Conservation (phyloP, 169 alveolate genomes). For the Cryptosporidium meleagridis region DNA sequence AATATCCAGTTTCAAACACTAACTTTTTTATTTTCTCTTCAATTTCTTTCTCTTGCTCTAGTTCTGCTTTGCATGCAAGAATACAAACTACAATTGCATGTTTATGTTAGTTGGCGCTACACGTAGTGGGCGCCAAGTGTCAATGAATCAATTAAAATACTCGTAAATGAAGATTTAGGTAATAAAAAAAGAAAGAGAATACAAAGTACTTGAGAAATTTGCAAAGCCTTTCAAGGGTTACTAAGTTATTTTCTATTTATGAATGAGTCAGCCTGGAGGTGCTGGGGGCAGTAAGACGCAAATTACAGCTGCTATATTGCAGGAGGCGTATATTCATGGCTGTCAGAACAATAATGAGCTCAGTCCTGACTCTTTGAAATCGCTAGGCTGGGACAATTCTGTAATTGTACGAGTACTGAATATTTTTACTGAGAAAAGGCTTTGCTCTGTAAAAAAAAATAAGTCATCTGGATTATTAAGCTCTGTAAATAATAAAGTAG, state of each 20-base stretch:
- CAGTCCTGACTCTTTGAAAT: constrained; percentile 56
- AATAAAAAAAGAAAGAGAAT: neutral
- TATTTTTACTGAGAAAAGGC: constrained; percentile 79
- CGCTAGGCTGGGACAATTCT: constrained; percentile 68
- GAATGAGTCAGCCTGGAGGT: constrained; percentile 42
- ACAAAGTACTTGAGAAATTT: neutral
- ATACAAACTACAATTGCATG: neutral
- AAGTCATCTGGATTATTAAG: constrained; percentile 18
- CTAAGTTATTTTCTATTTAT: constrained; percentile 11
- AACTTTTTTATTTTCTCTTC: neutral
- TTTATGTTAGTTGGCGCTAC: neutral
- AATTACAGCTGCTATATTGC: constrained; percentile 49
- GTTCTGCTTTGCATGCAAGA: neutral
- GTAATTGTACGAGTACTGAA: constrained; percentile 77
- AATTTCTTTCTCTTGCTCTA: neutral
- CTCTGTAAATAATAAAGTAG: constrained; percentile 59
- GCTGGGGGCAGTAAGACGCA: constrained; percentile 2
- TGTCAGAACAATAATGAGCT: constrained; percentile 66
- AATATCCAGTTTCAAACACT: neutral
- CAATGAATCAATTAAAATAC: neutral
- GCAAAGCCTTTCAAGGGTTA: neutral
- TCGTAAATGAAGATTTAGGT: neutral
- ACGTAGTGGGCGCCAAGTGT: neutral
- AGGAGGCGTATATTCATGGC: constrained; percentile 71
- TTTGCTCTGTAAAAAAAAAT: constrained; percentile 78